Evolutionary conservation across 148 eudicot species (phyloP).

Genomic region (Fagopyrum esculentum): DNA sequence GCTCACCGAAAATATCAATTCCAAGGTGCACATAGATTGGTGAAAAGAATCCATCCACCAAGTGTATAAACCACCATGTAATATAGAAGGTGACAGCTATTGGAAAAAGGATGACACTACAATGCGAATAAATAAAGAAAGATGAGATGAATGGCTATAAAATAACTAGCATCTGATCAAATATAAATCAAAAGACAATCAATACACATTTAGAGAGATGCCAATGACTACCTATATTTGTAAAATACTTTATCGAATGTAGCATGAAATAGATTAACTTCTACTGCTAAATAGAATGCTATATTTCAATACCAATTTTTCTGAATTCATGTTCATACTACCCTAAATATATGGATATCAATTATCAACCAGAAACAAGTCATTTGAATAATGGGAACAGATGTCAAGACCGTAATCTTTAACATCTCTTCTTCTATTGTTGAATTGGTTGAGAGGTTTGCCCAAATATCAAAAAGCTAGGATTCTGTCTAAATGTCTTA

Average conservation of each 20-base stretch:
- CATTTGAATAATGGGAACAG: background rate
- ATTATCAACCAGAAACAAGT: background rate
- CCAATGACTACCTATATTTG: background rate
- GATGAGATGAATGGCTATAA: background rate
- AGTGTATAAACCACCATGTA: slow-evolving; percentile 86
- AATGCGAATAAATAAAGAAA: slow-evolving; percentile 17
- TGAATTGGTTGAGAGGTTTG: too few relatives aligned
- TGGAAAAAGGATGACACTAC: slow-evolving; percentile 85
- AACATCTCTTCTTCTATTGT: too few relatives aligned
- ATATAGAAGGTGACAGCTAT: slow-evolving; percentile 73
- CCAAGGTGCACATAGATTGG: slow-evolving; percentile 46
- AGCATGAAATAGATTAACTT: background rate
- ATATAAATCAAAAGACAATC: background rate
- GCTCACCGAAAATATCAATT: slow-evolving; percentile 68
- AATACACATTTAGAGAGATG: background rate
- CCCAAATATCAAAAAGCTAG: too few relatives aligned
- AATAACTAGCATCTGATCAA: background rate
- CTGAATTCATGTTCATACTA: background rate
- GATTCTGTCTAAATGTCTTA: too few relatives aligned
- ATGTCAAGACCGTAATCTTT: background rate
- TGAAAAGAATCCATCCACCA: slow-evolving; percentile 55
- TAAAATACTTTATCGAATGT: background rate
- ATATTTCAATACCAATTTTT: too few relatives aligned
- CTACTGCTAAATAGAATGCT: too few relatives aligned
- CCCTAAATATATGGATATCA: background rate